These are phyloP conservation scores for Candida broadrunensis DNA, from an alignment of 805 yeast species.

Conservation along the genomic window DNA sequence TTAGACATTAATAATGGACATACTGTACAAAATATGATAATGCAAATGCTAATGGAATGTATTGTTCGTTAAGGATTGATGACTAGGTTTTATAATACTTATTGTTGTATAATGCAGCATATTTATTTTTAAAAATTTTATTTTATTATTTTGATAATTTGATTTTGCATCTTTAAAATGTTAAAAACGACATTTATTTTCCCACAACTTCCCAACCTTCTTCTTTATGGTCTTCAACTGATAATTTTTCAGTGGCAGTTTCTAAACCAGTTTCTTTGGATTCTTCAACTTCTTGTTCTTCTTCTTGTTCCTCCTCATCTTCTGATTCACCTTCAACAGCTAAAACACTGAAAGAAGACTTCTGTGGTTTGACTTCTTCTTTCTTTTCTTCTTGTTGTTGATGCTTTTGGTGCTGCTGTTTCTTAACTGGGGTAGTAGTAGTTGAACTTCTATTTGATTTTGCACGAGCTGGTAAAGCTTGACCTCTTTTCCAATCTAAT, in stretches of 20 bases:
- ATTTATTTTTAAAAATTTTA: no score
- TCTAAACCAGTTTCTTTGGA: conserved; percentile 17
- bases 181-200: conserved; percentile 23
- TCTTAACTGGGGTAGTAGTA: conserved; percentile 2
- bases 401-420: conserved; percentile 1
- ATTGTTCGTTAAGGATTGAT: no score
- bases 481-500: conserved; percentile 39
- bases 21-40: no score
- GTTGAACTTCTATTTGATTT: conserved; percentile 3
- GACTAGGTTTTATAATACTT: no score
- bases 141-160: no score
- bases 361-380: conserved; percentile 26
- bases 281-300: conserved; percentile 5
- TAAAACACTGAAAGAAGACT: conserved; percentile 32
- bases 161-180: no score
- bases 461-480: conserved; percentile 21
- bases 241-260: conserved; percentile 22
- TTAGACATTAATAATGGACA: no score
- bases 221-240: conserved; percentile 19
- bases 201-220: conserved; percentile 38
- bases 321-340: conserved; percentile 32
- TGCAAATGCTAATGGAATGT: no score
- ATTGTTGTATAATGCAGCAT: no score
- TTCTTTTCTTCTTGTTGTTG: conserved; percentile 15
- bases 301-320: conserved; percentile 17